Conservation (phyloP, 2,329 filamentous ascomycete species). For the Anthostomella pinea region DNA sequence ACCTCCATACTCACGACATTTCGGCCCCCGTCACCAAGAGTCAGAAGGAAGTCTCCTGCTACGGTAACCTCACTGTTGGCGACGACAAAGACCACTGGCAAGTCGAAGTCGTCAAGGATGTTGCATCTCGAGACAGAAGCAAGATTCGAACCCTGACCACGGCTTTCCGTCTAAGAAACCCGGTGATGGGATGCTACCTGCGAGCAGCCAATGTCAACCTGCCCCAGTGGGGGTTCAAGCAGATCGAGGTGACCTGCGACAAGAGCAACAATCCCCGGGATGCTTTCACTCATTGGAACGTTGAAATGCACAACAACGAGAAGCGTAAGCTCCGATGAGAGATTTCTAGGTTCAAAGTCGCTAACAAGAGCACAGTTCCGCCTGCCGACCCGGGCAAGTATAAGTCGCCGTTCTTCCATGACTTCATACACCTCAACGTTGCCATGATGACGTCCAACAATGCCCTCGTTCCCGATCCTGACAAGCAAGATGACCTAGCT, state of each 20-base stretch:
- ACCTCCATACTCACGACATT: conserved; percentile 92
- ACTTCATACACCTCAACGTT: conserved; percentile 97
- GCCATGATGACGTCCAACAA: conserved; percentile 99
- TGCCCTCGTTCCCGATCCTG: conserved; percentile 91
- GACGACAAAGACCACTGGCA: conserved; percentile 98
- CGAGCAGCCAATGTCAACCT: conserved; percentile 94
- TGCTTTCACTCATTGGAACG: conserved; percentile 97
- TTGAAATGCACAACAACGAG: conserved; percentile 92
- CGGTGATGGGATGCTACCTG: conserved; percentile 83
- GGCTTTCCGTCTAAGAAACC: conserved; percentile 83
- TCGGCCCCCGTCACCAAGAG: conserved; percentile 84
- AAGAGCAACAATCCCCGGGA: conserved; percentile 92
- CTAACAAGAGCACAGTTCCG: conserved; percentile 59
- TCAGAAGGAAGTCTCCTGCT: conserved; percentile 90
- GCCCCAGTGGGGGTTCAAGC: conserved; percentile 99
- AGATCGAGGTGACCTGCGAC: conserved; percentile 94
- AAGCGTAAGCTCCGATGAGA: conserved; percentile 63
- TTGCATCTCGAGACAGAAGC: conserved; percentile 79
- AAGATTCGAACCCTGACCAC: conserved; percentile 90
- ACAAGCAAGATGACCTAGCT: conserved; percentile 97
- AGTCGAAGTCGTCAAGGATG: conserved; percentile 87
- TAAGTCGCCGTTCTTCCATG: conserved; percentile 94
- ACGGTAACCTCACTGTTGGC: conserved; percentile 91
- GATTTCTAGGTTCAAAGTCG: conserved; percentile 1
- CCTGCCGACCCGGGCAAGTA: conserved; percentile 86